phyloP scores from a whole-genome alignment of 192 early-diverging fungal genomes.

The Podila minutissima region DNA sequence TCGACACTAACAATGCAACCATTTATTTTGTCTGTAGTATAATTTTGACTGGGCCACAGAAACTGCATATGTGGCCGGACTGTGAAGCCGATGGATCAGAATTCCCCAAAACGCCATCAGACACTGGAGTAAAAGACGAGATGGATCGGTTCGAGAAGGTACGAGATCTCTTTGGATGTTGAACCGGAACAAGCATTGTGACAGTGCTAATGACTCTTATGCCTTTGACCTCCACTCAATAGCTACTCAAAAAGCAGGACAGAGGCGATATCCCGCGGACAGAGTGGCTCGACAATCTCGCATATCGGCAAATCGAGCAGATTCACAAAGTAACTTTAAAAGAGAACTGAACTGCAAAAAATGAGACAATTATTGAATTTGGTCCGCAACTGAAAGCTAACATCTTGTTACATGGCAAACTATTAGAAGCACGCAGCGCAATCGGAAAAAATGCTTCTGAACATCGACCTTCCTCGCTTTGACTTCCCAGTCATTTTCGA shows the following conservation, averaged over 20 bases:
- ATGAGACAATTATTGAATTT: neutral
- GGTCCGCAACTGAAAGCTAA: too few relatives aligned
- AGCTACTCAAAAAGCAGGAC: constrained; percentile 85
- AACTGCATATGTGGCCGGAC: constrained; percentile 75
- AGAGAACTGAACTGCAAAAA: constrained; percentile 2
- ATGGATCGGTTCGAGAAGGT: constrained; percentile 92
- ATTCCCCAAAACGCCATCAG: constrained; percentile 63
- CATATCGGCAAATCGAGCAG: constrained; percentile 88
- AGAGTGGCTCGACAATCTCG: constrained; percentile 94
- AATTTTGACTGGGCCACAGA: constrained; percentile 88
- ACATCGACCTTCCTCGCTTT: constrained; percentile 93
- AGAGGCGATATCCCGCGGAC: constrained; percentile 85
- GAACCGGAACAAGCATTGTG: too few relatives aligned
- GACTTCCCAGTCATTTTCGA: constrained; percentile 97
- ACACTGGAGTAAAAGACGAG: constrained; percentile 64
- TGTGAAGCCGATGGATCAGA: constrained; percentile 71
- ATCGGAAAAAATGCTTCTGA: constrained; percentile 76
- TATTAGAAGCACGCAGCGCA: constrained; percentile 57
- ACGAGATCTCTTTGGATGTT: neutral
- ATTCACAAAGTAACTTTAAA: constrained; percentile 69
- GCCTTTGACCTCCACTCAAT: neutral
- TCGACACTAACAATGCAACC: neutral
- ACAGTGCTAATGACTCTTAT: too few relatives aligned
- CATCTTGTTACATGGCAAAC: neutral
- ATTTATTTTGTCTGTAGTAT: constrained; percentile 58